Evolutionary conservation across 768 basidiomycete genomes (phyloP).

Genomic region (Pleurotus tuber-regium): DNA sequence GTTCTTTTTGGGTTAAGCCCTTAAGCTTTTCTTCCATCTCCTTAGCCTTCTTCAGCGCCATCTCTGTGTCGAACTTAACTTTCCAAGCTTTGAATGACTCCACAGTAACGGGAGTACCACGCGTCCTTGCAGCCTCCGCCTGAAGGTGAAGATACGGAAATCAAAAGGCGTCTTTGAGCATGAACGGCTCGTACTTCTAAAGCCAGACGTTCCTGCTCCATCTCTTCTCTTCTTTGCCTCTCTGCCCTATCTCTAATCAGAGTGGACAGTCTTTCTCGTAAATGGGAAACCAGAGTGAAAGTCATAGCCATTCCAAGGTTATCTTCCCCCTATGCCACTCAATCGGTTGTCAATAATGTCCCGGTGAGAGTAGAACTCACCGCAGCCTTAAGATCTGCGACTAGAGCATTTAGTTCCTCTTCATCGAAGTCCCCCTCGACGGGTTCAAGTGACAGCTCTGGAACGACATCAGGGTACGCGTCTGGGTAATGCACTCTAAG

Average conservation of each 20-base stretch:
- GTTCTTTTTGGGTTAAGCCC: constrained; percentile 71
- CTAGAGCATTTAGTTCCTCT: constrained; percentile 49
- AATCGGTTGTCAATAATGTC: neutral
- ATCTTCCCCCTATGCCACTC: constrained; percentile 64
- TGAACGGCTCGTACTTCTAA: constrained; percentile 64
- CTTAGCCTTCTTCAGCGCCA: constrained; percentile 49
- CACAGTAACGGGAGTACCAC: constrained; percentile 88
- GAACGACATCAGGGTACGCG: constrained; percentile 82
- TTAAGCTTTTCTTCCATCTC: constrained; percentile 79
- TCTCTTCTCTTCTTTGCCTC: constrained; percentile 55
- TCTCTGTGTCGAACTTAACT: constrained; percentile 71
- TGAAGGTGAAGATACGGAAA: too few species aligned
- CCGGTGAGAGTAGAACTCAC: constrained; percentile 34
- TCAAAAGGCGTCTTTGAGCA: too few species aligned
- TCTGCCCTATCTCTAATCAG: constrained; percentile 62
- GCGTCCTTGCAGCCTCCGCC: constrained; percentile 85
- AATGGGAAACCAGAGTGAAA: constrained; percentile 85
- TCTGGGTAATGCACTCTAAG: constrained; percentile 77
- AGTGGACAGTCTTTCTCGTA: constrained; percentile 71
- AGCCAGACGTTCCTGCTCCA: constrained; percentile 68
- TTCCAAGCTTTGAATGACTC: constrained; percentile 85
- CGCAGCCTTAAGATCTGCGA: constrained; percentile 55
- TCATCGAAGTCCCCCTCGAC: constrained; percentile 62
- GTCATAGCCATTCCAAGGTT: constrained; percentile 98
- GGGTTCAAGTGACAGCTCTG: constrained; percentile 64